Percentiles rank a stretch among this genome's conserved stretches.
Conservation (phyloP, 1,284 basidiomycete genomes). For the Cystobasidiaceae sp. region DNA sequence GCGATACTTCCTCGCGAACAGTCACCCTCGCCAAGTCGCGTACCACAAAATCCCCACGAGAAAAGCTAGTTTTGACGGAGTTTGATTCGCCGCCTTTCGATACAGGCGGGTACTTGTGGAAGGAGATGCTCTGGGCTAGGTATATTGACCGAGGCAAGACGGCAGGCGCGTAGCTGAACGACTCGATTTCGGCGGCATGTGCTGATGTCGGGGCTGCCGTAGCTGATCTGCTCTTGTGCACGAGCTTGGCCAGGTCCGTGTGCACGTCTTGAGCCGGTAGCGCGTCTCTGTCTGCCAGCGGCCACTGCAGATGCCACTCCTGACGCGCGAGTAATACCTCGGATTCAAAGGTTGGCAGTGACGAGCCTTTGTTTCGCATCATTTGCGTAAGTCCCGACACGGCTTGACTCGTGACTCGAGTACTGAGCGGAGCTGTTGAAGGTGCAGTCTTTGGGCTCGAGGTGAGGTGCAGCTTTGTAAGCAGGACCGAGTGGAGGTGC, state of each 20-base stretch:
- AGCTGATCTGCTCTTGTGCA: not conserved
- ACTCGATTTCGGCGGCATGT: constrained; percentile 71
- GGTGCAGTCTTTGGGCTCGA: constrained; percentile 17
- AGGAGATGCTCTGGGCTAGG: constrained; percentile 72
- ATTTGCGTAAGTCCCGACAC: constrained; percentile 25
- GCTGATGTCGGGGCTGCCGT: constrained; percentile 44
- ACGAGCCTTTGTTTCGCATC: constrained; percentile 15
- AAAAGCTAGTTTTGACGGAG: not conserved
- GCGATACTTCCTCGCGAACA: constrained; percentile 21
- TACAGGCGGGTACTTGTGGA: constrained; percentile 45
- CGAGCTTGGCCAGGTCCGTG: not conserved
- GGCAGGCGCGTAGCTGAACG: constrained; percentile 56
- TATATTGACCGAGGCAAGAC: constrained; percentile 69
- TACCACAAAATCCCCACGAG: constrained; percentile 1
- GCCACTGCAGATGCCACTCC: constrained; percentile 7
- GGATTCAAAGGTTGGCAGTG: constrained; percentile 12
- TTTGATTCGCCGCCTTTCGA: not conserved
- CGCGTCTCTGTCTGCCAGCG: not conserved
- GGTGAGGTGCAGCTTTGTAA: not conserved
- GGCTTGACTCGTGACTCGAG: constrained; percentile 11
- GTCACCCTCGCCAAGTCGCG: not conserved
- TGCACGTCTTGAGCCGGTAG: not conserved
- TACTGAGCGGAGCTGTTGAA: constrained; percentile 9
- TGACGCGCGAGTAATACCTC: constrained; percentile 7
- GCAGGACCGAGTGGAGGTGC: constrained; percentile 11